Conservation (phyloP, 345 rosid genomes). For the Eucalyptus lansdowneana region DNA sequence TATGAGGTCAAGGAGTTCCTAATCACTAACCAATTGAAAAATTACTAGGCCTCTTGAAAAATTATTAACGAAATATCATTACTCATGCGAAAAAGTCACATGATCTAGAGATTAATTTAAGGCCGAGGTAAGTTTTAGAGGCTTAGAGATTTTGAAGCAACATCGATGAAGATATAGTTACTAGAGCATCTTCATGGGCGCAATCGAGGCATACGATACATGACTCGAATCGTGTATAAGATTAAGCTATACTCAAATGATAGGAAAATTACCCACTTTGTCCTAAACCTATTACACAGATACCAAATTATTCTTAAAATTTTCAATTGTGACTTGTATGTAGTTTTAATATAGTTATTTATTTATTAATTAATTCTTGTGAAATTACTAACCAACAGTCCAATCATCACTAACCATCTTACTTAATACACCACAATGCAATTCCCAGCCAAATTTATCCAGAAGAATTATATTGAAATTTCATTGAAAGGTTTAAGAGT, state of each 20-base stretch:
- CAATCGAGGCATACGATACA: neutral
- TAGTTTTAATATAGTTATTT: too few species aligned
- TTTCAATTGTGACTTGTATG: neutral
- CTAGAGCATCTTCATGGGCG: neutral
- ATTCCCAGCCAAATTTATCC: fast-evolving
- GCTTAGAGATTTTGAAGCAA: neutral
- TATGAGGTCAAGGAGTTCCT: neutral
- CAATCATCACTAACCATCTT: fast-evolving
- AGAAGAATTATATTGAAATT: neutral
- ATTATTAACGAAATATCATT: neutral
- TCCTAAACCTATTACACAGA: fast-evolving
- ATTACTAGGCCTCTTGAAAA: neutral
- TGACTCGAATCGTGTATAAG: neutral
- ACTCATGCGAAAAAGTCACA: neutral
- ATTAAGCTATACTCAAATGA: neutral
- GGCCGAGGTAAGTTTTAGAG: too few species aligned
- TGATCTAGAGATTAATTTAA: neutral
- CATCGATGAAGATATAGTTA: neutral
- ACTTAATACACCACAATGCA: neutral
- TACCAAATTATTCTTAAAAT: too few species aligned
- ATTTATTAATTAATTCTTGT: too few species aligned
- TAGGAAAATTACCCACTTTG: neutral
- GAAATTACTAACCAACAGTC: too few species aligned
- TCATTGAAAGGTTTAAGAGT: fast-evolving
- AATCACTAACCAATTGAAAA: neutral